Evolutionary conservation across 805 yeast genomes (phyloP).

Genomic region (Sungouiozyma ichnusensis): DNA sequence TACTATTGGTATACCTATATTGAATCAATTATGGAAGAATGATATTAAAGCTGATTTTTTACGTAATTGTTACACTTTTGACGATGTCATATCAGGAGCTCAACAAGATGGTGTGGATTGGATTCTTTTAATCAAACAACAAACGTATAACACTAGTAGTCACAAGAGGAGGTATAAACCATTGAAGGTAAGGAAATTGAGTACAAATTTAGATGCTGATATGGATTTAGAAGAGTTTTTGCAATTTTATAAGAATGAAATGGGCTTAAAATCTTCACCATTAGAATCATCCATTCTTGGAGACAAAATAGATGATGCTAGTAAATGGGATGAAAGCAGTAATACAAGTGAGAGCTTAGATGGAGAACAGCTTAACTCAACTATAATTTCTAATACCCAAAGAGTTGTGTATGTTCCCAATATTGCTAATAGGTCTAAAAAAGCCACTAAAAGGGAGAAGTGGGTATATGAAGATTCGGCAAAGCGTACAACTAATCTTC

Average conservation of each 20-base stretch:
- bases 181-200: constrained; percentile 56
- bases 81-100: constrained; percentile 58
- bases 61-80: constrained; percentile 39
- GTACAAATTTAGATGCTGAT: constrained; percentile 56
- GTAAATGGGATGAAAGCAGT: constrained; percentile 22
- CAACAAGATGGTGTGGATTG: constrained; percentile 61
- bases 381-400: constrained; percentile 28
- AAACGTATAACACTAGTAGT: constrained; percentile 25
- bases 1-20: constrained; percentile 52
- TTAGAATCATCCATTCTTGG: constrained; percentile 10
- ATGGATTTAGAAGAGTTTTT: constrained; percentile 59
- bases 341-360: constrained; percentile 23
- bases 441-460: constrained; percentile 63
- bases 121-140: constrained; percentile 70
- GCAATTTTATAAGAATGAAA: constrained; percentile 31
- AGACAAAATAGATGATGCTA: constrained; percentile 19
- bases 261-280: constrained; percentile 5
- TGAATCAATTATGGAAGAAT: constrained; percentile 61
- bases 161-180: constrained; percentile 59
- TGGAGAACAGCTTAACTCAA: constrained; percentile 13
- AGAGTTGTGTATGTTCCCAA: constrained; percentile 61
- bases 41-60: constrained; percentile 69
- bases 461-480: constrained; percentile 72
- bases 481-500: constrained; percentile 43
- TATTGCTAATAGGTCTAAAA: constrained; percentile 71